A percentile compares a stretch with the other conserved stretches of the same genome.
Conservation (phyloP, 164 flowering plant species). For the Echeveria elegans region DNA sequence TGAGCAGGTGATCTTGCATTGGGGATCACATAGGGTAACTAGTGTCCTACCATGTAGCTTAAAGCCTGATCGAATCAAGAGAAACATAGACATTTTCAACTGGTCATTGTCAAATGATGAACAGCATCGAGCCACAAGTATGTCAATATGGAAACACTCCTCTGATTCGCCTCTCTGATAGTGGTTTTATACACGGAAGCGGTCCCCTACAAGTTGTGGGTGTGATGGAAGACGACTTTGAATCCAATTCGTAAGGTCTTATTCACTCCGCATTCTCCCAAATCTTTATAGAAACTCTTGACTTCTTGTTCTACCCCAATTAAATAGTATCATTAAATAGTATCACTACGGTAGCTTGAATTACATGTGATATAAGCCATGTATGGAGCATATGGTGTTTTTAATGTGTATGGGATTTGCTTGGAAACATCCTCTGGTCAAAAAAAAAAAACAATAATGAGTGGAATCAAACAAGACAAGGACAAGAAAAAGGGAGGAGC, state of each 20-base stretch:
- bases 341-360: too few species aligned
- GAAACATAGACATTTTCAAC: slow-evolving; percentile 48
- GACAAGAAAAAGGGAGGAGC: neutral
- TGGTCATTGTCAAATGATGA: slow-evolving; percentile 63
- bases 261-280: neutral
- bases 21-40: slow-evolving; percentile 73
- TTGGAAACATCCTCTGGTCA: neutral
- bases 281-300: too few species aligned
- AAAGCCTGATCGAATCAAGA: slow-evolving; percentile 44
- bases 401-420: neutral
- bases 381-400: too few species aligned
- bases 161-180: slow-evolving; percentile 23
- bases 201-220: slow-evolving; percentile 58
- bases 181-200: slow-evolving; percentile 30
- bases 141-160: slow-evolving; percentile 48
- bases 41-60: slow-evolving; percentile 69
- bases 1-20: slow-evolving; percentile 43
- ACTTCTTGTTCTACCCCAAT: too few species aligned
- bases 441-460: neutral
- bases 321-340: too few species aligned
- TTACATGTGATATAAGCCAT: too few species aligned
- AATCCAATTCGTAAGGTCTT: slow-evolving; percentile 25
- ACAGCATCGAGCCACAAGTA: slow-evolving; percentile 54
- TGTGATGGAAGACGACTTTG: slow-evolving; percentile 55
- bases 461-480: neutral